Evolutionary conservation across 305 asterid species (phyloP).

Genomic region (Rubia balearica): DNA sequence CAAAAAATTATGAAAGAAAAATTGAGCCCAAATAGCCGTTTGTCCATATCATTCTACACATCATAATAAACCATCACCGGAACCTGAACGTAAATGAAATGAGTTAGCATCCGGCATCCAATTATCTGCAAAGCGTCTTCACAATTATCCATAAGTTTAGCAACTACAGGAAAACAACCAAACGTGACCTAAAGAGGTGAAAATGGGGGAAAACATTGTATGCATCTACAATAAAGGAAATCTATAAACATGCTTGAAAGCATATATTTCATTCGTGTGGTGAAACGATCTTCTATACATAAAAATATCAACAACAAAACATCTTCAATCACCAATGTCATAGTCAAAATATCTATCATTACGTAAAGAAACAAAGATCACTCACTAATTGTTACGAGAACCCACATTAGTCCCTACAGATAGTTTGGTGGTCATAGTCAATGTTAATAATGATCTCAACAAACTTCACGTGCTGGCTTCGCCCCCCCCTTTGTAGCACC

Average conservation of each 20-base stretch:
- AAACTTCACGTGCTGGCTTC: slow-evolving; percentile 52
- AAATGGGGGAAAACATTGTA: neutral
- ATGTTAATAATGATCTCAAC: slow-evolving; percentile 57
- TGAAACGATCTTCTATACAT: too few relatives aligned
- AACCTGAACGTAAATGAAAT: slow-evolving; percentile 79
- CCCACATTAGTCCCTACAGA: slow-evolving; percentile 88
- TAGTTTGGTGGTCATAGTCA: slow-evolving; percentile 59
- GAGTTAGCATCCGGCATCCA: slow-evolving; percentile 74
- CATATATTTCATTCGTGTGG: too few relatives aligned
- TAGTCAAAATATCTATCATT: neutral
- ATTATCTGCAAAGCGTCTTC: slow-evolving; percentile 49
- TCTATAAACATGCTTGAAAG: too few relatives aligned
- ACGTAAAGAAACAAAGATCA: neutral
- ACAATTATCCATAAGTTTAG: slow-evolving; percentile 62
- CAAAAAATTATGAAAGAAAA: neutral
- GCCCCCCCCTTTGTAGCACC: slow-evolving; percentile 82
- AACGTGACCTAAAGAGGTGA: slow-evolving; percentile 63
- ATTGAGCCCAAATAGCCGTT: neutral
- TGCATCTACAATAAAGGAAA: neutral
- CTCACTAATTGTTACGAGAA: neutral
- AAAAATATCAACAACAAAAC: too few relatives aligned
- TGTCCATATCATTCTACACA: neutral
- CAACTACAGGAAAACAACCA: slow-evolving; percentile 54
- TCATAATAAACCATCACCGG: neutral
- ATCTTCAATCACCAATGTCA: neutral